Conservation (phyloP, 805 yeast species). For the Candida ponderosae region DNA sequence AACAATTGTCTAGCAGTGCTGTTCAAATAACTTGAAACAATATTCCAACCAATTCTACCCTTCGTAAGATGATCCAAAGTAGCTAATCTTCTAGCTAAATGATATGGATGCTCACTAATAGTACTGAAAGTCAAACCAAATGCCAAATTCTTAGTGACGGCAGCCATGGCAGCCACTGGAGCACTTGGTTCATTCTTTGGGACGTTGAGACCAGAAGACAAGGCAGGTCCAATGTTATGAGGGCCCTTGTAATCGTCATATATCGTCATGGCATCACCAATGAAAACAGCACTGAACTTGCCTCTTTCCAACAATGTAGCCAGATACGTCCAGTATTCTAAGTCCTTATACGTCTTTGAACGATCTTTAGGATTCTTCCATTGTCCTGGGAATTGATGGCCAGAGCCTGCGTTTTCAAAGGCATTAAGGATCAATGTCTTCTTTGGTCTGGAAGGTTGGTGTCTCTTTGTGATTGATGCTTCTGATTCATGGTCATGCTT, state of each 20-base stretch:
- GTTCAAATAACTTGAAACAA: conserved; percentile 32
- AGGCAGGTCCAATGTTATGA: conserved; percentile 7
- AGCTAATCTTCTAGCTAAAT: conserved; percentile 29
- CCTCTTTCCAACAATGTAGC: conserved; percentile 29
- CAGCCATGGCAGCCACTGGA: conserved; percentile 30
- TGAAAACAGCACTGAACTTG: conserved; percentile 26
- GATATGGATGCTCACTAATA: conserved; percentile 31
- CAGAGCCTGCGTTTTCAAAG: conserved; percentile 10
- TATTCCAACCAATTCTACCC: conserved; percentile 35
- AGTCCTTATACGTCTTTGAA: conserved; percentile 18
- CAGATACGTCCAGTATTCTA: conserved; percentile 27
- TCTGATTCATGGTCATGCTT: no score
- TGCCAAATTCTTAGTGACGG: conserved; percentile 27
- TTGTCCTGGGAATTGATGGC: conserved; percentile 18
- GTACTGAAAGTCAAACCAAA: conserved; percentile 33
- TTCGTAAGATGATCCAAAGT: conserved; percentile 31
- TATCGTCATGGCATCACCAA: conserved; percentile 31
- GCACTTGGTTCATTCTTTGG: conserved; percentile 31
- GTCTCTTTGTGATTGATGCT: conserved; percentile 1
- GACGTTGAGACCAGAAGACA: conserved; percentile 21
- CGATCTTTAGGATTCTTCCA: conserved; percentile 32
- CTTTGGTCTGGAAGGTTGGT: conserved; percentile 1
- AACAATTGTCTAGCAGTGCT: conserved; percentile 30
- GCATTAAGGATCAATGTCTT: conserved; percentile 5
- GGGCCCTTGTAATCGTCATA: conserved; percentile 27